Conservation (phyloP, 2,329 filamentous ascomycete species). For the Fusarium sp. region DNA sequence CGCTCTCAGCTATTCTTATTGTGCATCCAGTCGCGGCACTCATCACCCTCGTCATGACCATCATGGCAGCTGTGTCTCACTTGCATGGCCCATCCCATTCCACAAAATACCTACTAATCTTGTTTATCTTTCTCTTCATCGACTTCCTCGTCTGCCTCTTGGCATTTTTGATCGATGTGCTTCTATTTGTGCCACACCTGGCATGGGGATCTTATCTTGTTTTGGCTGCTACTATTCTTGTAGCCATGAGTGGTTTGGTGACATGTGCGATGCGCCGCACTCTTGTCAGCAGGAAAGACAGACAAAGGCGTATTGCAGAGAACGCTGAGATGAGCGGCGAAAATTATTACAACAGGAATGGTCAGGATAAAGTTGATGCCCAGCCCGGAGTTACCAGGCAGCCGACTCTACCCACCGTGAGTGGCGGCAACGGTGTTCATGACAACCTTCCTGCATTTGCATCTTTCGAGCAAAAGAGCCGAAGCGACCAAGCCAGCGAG, state of each 20-base stretch:
- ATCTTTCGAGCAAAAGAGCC: constrained; percentile 75
- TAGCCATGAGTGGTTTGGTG: constrained; percentile 84
- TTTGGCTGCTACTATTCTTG: constrained; percentile 86
- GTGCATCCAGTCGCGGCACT: constrained; percentile 92
- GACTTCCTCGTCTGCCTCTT: constrained; percentile 86
- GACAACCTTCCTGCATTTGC: constrained; percentile 69
- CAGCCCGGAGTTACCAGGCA: constrained; percentile 61
- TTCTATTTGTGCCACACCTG: constrained; percentile 94
- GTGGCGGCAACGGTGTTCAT: constrained; percentile 64
- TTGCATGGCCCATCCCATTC: constrained; percentile 91
- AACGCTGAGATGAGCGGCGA: constrained; percentile 98
- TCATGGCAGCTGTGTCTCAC: constrained; percentile 84
- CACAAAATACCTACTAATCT: constrained; percentile 83
- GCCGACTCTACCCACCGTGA: constrained; percentile 70
- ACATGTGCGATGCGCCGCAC: constrained; percentile 96
- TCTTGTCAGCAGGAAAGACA: constrained; percentile 90
- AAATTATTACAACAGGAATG: constrained; percentile 85
- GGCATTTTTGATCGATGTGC: constrained; percentile 91
- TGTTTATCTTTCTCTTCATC: constrained; percentile 88
- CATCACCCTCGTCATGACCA: constrained; percentile 85
- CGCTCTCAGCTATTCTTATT: constrained; percentile 89
- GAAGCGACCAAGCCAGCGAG: constrained; percentile 72
- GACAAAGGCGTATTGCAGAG: constrained; percentile 89
- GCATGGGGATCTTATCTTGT: constrained; percentile 96
- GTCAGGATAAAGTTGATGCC: constrained; percentile 62